Conservation (phyloP, 495 filamentous ascomycete genomes). For the Tuber melanosporum region DNA sequence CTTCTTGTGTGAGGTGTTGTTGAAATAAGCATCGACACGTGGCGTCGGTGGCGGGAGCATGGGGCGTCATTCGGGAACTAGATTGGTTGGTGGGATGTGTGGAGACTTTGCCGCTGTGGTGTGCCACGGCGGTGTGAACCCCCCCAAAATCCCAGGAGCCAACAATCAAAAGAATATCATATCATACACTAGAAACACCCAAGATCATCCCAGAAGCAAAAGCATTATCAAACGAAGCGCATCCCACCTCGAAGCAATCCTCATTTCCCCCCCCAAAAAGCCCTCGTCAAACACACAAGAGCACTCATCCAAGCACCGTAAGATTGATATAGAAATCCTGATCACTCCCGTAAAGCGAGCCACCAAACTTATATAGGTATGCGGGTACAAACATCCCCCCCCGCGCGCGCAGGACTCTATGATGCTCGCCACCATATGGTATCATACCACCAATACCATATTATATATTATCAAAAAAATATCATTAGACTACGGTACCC, state of each 20-base stretch:
- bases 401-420: too few species aligned
- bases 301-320: background rate
- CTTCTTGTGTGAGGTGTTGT: background rate
- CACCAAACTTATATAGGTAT: background rate
- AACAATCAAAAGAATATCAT: too few species aligned
- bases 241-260: background rate
- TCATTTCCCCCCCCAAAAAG: background rate
- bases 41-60: background rate
- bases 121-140: too few species aligned
- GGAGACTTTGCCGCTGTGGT: background rate
- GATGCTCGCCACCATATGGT: background rate
- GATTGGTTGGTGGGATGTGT: background rate
- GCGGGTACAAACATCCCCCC: background rate
- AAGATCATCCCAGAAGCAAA: background rate
- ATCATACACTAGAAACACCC: background rate
- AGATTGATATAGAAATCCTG: background rate
- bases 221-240: background rate
- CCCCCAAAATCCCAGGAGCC: too few species aligned
- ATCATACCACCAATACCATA: background rate
- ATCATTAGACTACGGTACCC: background rate
- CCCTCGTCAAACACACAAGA: background rate
- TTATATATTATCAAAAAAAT: background rate
- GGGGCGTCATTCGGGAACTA: background rate
- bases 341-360: background rate
- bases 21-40: background rate